phyloP scores from a whole-genome alignment of 176 grass and related monocot genomes.

The Oropetium thomaeum region DNA sequence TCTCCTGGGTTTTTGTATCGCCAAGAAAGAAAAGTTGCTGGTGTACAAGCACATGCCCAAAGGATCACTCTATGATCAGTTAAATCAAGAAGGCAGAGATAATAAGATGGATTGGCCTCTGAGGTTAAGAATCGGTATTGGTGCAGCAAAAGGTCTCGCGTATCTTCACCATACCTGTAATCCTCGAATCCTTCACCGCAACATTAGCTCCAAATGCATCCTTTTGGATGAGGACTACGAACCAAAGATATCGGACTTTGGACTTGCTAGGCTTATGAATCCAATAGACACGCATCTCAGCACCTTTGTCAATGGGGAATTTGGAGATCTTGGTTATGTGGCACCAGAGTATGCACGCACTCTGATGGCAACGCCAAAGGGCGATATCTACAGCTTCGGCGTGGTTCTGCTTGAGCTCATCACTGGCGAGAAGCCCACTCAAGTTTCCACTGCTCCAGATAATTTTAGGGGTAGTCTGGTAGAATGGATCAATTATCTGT shows the following conservation, averaged over 20 bases:
- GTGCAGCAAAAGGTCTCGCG: constrained; percentile 74
- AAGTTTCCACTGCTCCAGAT: constrained; percentile 68
- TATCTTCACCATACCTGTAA: constrained; percentile 96
- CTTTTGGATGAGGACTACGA: constrained; percentile 70
- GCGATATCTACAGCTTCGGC: constrained; percentile 82
- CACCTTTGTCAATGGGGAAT: constrained; percentile 88
- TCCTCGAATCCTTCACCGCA: constrained; percentile 81
- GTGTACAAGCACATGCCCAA: constrained; percentile 84
- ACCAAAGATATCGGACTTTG: constrained; percentile 89
- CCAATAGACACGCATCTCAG: constrained; percentile 90
- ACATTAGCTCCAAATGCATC: constrained; percentile 94
- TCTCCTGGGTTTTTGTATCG: constrained; percentile 72
- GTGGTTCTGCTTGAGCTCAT: constrained; percentile 82
- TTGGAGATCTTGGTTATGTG: constrained; percentile 83
- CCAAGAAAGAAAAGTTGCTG: constrained; percentile 77
- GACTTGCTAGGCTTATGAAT: constrained; percentile 90
- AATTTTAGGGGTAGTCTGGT: constrained; percentile 75
- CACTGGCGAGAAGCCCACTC: constrained; percentile 71
- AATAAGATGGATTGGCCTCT: constrained; percentile 56
- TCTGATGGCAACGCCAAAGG: constrained; percentile 70
- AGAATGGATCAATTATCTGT: constrained; percentile 70
- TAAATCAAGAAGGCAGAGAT: constrained; percentile 38
- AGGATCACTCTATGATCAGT: constrained; percentile 71
- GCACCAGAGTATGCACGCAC: constrained; percentile 78
- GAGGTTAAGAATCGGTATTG: constrained; percentile 73